Evolutionary conservation across 164 flowering plant genomes (phyloP).

Genomic region (Sedum album): DNA sequence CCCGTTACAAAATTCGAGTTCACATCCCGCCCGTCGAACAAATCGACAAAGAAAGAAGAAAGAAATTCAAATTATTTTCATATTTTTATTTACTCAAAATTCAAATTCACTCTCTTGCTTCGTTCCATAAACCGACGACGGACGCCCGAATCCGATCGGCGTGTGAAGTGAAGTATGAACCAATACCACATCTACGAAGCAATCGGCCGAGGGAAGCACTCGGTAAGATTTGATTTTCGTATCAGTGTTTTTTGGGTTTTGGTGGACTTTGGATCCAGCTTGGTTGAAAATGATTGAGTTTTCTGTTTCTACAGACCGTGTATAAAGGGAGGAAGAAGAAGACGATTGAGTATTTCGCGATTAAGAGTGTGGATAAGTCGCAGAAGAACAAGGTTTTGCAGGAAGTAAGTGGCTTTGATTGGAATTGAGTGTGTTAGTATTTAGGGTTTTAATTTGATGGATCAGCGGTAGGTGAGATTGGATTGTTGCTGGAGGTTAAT

Average conservation of each 20-base stretch:
- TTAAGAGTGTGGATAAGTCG: conserved; percentile 91
- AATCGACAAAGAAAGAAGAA: background rate
- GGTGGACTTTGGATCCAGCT: background rate
- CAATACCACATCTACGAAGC: conserved; percentile 83
- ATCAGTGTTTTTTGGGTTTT: background rate
- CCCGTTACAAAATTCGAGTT: background rate
- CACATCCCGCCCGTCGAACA: background rate
- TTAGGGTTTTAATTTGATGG: background rate
- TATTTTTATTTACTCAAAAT: background rate
- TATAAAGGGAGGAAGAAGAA: conserved; percentile 98
- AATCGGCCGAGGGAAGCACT: conserved; percentile 77
- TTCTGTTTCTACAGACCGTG: conserved; percentile 44
- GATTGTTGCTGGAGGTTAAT: background rate
- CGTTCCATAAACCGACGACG: background rate
- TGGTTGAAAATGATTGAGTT: background rate
- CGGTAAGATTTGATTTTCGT: conserved; percentile 34
- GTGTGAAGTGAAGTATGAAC: conserved; percentile 32
- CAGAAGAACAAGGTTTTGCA: conserved; percentile 84
- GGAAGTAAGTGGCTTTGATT: conserved; percentile 45
- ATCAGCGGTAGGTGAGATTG: background rate
- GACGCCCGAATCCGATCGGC: background rate
- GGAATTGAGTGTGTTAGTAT: background rate
- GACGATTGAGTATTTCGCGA: conserved; percentile 84
- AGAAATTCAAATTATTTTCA: conserved; percentile 2
- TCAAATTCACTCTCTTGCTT: background rate